Conservation (phyloP, 2,329 filamentous ascomycete genomes). For the Cladosporium halotolerans region DNA sequence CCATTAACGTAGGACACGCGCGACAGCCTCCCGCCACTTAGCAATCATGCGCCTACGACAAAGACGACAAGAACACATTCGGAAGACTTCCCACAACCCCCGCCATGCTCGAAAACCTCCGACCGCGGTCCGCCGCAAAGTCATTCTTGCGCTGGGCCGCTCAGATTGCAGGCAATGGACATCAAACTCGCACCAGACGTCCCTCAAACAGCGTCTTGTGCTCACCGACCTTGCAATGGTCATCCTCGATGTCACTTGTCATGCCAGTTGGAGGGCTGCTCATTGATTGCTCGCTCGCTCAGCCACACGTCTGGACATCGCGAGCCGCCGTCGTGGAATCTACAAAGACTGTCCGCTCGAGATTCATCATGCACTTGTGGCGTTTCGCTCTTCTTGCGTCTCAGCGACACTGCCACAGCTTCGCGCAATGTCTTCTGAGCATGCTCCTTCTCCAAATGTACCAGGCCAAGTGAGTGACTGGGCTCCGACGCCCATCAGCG, state of each 20-base stretch:
- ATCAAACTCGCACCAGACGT: background rate
- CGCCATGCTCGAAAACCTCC: background rate
- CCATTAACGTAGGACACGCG: too few species aligned
- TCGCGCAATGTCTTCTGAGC: background rate
- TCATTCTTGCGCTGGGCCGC: background rate
- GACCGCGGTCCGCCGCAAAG: slow-evolving; percentile 1
- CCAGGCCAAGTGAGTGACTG: background rate
- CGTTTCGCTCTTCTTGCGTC: background rate
- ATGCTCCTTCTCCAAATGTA: background rate
- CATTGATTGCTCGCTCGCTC: background rate
- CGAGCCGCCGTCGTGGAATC: background rate
- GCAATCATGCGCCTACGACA: background rate
- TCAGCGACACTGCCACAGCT: background rate
- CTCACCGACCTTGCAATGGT: background rate
- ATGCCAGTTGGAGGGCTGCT: background rate
- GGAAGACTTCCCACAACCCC: background rate
- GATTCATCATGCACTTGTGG: background rate
- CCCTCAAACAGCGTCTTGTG: background rate
- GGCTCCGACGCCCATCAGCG: slow-evolving; percentile 2
- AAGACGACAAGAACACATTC: background rate
- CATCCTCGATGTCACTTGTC: background rate
- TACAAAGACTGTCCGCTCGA: background rate
- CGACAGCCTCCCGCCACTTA: background rate
- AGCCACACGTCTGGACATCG: background rate
- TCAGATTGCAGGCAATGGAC: background rate